phyloP scores from a whole-genome alignment of 768 basidiomycete species.

The Macrolepiota albuminosa region DNA sequence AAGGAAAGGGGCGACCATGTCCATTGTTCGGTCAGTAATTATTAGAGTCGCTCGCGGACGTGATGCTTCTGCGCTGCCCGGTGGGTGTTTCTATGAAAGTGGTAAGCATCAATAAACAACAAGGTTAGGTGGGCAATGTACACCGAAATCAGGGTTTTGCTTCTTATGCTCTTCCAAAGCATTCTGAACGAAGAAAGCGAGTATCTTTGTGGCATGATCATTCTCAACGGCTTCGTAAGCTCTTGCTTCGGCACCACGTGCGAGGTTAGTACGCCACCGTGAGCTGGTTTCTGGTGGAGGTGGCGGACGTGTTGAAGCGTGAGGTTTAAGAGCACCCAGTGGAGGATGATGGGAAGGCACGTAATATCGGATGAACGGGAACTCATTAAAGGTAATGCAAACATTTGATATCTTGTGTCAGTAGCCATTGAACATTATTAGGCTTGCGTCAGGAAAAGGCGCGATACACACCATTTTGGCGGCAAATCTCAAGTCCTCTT shows the following conservation, averaged over 20 bases:
- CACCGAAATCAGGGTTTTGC: conserved; percentile 82
- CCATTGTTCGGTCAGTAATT: conserved; percentile 96
- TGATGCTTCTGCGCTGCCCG: conserved; percentile 34
- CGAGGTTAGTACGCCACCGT: conserved; percentile 81
- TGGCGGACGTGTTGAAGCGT: conserved; percentile 58
- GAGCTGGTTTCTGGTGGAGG: conserved; percentile 58
- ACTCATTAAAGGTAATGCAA: conserved; percentile 87
- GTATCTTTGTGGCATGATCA: conserved; percentile 73
- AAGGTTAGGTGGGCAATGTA: conserved; percentile 33
- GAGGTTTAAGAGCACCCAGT: conserved; percentile 76
- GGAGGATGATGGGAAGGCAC: conserved; percentile 78
- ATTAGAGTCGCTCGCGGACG: conserved; percentile 79
- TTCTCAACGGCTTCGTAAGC: conserved; percentile 65
- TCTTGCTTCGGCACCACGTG: conserved; percentile 64
- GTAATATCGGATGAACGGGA: conserved; percentile 92
- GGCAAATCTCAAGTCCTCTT: conserved; percentile 80
- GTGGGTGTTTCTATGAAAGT: conserved; percentile 39
- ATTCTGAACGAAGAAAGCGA: conserved; percentile 83
- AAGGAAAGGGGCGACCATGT: conserved; percentile 81
- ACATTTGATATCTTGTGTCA: conserved; percentile 72
- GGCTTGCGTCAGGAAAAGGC: not conserved
- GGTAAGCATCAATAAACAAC: not conserved
- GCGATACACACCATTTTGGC: conserved; percentile 55
- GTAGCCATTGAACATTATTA: not conserved
- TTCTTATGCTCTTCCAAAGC: conserved; percentile 86